Evolutionary conservation across 202 grass and related monocot species (phyloP), one percentile per base, ranked within the genome.

Genomic region (Zizania palustris): DNA sequence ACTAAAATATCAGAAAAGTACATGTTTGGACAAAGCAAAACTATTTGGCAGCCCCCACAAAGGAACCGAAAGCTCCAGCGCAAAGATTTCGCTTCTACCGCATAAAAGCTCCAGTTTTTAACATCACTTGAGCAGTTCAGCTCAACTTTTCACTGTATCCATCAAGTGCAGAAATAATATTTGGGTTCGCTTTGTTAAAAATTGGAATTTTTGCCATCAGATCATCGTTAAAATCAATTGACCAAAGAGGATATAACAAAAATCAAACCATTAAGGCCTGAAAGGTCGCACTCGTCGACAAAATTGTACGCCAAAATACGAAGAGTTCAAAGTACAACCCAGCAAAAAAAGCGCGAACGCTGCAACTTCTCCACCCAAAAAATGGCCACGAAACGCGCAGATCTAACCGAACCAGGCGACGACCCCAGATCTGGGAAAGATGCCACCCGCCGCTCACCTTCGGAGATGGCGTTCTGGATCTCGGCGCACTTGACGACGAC

Each of bases 401-500:
- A 85, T 82, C 74, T 85, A 65, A 68, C 6, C 45, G 44, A 65
- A 46, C 8, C 67, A 22, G 51, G 45, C 58, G 51, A 33, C 20
- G 49, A 3, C 39, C 11, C 11, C 64, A 71, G 81, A 84, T 84
- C 81, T 84, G 86, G 6, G 71, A 37, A 15, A 12, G 22, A 1
- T 28, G 28, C 5, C 1, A 20, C 35, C 19, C 19, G 5, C 7
- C 19, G 44, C 80, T 93, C 46, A 97, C 93, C 93, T 93, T 97
- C 93, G 6, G 93, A 81, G 65, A 93, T 97, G 65, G 93, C 93
- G 44, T 4, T 71, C 80, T 97, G 93, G 88, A 97, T 93, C 74
- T 97, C 93, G 37, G 83, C 83, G 74, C 93, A 97, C 85, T 93
- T 97, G 63, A 85, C 88, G 55, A 97, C 93, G 74, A 93, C 85